Base-by-base conservation (phyloP, 148 eudicot species). In the Rhododendron kiyosumense region DNA sequence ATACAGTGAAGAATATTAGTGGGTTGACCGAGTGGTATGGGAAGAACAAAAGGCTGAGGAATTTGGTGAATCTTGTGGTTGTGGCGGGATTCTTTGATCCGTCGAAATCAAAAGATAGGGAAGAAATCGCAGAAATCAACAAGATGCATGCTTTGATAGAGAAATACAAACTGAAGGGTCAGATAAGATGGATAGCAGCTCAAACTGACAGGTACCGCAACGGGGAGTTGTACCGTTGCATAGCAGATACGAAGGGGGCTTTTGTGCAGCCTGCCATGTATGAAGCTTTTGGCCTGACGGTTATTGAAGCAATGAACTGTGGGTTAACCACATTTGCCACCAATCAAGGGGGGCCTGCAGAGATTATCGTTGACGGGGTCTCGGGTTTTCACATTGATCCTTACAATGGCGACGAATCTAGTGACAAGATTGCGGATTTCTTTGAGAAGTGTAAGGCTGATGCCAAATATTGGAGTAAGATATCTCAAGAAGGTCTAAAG, bases 231-330 rank as follows among this genome's bases (percentile, higher is more conserved):
- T 93, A 93, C 76, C 90, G 96, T 22, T 89, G 80, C 79, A 88
- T 93, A 13, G 94, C 96, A 24, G 96, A 93, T 85, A 89, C 91
- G 13, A 90, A 87, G 84, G 96, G 96, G 54, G 94, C 91, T 75
- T 93, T 93, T 63, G 96, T 93, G 65, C 96, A 93, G 86, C 96
- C 96, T 22, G 96, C 94, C 41, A n/a, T 92, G 10, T 93, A 93
- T 45, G 95, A 92, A 84, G 95, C 95, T 45, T 93, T 93, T 79
- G 95, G 95, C 9, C 81, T 93, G n/a, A 92, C 95, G 0, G 94
- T 93, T 59, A 89, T 93, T 38, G 95, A 93, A 85, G 95, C 96
- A 30, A 92, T 93, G 93, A 92, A 92, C 88, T 91, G 94, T 85
- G 96, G 96, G 26, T 80, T 93, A 83, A 92, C 93, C 67, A 93